Evolutionary conservation across 2,329 filamentous ascomycete species (phyloP), one percentile per base, ranked within the genome.

Genomic region (Purpureocillium lavendulum): DNA sequence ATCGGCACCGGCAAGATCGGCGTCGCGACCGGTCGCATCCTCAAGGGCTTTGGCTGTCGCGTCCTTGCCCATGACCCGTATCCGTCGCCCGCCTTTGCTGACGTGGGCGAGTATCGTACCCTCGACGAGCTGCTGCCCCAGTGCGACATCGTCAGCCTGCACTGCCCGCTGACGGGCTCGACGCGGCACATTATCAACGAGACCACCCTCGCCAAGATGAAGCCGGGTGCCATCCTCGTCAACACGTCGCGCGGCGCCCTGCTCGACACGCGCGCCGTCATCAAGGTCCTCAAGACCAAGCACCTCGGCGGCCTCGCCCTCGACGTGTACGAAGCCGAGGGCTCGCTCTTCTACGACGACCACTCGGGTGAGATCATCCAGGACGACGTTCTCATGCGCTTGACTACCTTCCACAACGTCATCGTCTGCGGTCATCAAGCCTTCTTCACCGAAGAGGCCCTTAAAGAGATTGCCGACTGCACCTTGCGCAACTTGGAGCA

Each of bases 211-310:
- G 51, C 56, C 4, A 53, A 62, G 45, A 78, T 83, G 67, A 81
- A 82, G 57, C 54, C 58, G 7, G 75, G 71, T 2, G 77, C 72
- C 1, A 64, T 83, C 56, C 60, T 85, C 26, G 67, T 85, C 47
- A 83, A 85, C 58, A 85, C 80, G 1, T 82, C 79, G 4, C 73
- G 82, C 2, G 82, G 81, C 15, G 78, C 72, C 2, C 61, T 85
- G 39, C 66, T 85, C 43, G 65, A 82, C 51, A 80, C 77, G 1
- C 59, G 61, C 24, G 72, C 77, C 10, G 70, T 81, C 40, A 75
- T 82, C 40, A 60, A 67, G 16, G 73, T 75, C 11, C 67, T 84
- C 43, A 83, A 84, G 62, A 64, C 54, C 30, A 66, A 66, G n/a
- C 69, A 69, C 17, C 62, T 84, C 2, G 76, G 77, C 7, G 79